Base-by-base conservation (phyloP, 2,329 filamentous ascomycete species). In the Alternaria triticimaculans region DNA sequence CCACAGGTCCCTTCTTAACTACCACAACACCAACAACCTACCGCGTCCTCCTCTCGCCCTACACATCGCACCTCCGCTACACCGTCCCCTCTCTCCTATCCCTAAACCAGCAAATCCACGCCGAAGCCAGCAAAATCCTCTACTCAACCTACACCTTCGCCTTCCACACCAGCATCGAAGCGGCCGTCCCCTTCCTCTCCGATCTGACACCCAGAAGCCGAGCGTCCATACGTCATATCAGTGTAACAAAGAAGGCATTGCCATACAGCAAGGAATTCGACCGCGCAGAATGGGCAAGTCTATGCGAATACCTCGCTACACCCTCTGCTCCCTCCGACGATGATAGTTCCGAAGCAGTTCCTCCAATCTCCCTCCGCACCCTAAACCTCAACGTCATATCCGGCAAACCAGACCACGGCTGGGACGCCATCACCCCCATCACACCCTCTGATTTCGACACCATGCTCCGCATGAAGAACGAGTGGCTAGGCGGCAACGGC, bases 111-210 rank as follows among this genome's bases (percentile, higher is more conserved):
- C 74, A 79, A 59, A 74, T 89, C 55, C 82, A 89, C 73, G 79
- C 82, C 62, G 88, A 90, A 74, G 84, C 86, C n/a, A 79, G 84
- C 5, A 82, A 85, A 61, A 73, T 87, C 15, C 79, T 90, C 4
- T 90, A 90, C 76, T 81, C 80, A 8, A 80, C 75, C 59, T 86
- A 89, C 72, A 80, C 80, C 1, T 90, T 90, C 74, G 84, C 86
- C 70, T 90, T 90, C 74, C 85, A 85, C 64, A 82, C 83, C 51
- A 83, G 87, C 76, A 81, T 90, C 66, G 88, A 90, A 76, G 87
- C 88, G 15, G 82, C 88, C 6, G 82, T 85, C 1, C 87, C 88
- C 0, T 90, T 90, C 72, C 80, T 90, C 43, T 79, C 81, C 30
- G 87, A 90, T 72, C 82, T 89, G 33, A 87, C 85, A 3, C 81